Percentiles rank a stretch among this genome's conserved stretches.
phyloP scores from a whole-genome alignment of 2,329 filamentous ascomycete genomes.

The Aulographum hederae region DNA sequence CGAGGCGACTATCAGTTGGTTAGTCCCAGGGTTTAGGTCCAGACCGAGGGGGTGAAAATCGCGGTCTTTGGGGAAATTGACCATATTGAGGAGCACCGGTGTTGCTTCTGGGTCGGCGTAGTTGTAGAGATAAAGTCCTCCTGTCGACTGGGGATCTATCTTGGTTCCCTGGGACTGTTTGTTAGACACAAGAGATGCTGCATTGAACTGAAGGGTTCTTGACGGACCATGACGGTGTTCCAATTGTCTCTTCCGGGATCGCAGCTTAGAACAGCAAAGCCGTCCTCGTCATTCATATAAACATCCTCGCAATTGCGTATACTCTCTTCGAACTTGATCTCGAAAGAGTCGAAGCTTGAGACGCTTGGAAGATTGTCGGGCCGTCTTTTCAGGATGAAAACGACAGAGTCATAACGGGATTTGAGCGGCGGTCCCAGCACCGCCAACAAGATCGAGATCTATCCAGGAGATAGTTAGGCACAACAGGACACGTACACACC shows the following conservation, averaged over 20 bases:
- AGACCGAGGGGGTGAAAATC: conserved; percentile 26
- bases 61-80: not conserved
- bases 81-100: no score
- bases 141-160: no score
- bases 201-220: no score
- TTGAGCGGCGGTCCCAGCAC: no score
- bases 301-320: conserved; percentile 27
- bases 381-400: not conserved
- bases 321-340: conserved; percentile 16
- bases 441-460: no score
- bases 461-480: no score
- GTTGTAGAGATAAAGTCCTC: no score
- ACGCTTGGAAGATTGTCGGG: conserved; percentile 4
- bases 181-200: no score
- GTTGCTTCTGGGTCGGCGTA: no score
- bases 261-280: conserved; percentile 23
- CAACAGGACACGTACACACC: no score
- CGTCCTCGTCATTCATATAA: conserved; percentile 16
- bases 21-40: conserved; percentile 15
- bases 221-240: conserved; percentile 29
- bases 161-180: no score
- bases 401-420: no score
- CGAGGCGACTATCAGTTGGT: conserved; percentile 21
- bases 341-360: conserved; percentile 11
- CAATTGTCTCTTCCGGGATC: conserved; percentile 23